Conservation (phyloP, 1,284 basidiomycete genomes). For the Pascua sp. region DNA sequence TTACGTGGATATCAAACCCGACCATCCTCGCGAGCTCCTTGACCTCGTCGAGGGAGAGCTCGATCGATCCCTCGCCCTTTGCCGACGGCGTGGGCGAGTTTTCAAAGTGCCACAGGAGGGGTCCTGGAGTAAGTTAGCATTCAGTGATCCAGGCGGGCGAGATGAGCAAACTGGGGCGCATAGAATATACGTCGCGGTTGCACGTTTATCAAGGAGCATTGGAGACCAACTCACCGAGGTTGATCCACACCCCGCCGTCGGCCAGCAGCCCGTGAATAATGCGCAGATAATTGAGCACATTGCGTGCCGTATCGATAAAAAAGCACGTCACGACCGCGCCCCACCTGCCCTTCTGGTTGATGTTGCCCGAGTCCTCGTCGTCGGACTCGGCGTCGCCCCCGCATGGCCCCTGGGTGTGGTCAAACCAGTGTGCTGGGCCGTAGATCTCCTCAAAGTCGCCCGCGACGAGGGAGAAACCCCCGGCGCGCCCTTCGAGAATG, state of each 20-base stretch:
- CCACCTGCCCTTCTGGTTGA: constrained; percentile 68
- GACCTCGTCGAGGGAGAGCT: constrained; percentile 84
- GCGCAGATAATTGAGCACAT: constrained; percentile 82
- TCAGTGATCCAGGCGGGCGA: not conserved
- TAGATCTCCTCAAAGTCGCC: constrained; percentile 94
- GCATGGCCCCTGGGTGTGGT: constrained; percentile 1
- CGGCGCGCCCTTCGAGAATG: constrained; percentile 56
- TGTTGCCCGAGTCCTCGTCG: constrained; percentile 45
- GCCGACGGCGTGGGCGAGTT: constrained; percentile 59
- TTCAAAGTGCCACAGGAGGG: constrained; percentile 94
- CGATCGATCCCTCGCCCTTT: constrained; percentile 71
- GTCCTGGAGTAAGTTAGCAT: constrained; percentile 56
- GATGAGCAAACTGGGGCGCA: no score
- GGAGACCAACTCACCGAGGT: constrained; percentile 58
- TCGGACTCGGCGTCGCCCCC: constrained; percentile 20
- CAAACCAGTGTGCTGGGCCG: constrained; percentile 52
- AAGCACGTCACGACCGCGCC: constrained; percentile 91
- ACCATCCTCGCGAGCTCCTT: constrained; percentile 68
- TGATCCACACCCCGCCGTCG: constrained; percentile 86
- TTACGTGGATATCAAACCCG: constrained; percentile 77
- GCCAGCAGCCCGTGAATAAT: constrained; percentile 75
- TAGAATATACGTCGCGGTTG: no score
- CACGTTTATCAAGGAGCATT: no score
- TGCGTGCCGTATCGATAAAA: constrained; percentile 95
- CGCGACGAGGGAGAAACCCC: constrained; percentile 73